Base-by-base conservation (phyloP, 2,329 filamentous ascomycete species). In the Hymenoscyphus occultus region DNA sequence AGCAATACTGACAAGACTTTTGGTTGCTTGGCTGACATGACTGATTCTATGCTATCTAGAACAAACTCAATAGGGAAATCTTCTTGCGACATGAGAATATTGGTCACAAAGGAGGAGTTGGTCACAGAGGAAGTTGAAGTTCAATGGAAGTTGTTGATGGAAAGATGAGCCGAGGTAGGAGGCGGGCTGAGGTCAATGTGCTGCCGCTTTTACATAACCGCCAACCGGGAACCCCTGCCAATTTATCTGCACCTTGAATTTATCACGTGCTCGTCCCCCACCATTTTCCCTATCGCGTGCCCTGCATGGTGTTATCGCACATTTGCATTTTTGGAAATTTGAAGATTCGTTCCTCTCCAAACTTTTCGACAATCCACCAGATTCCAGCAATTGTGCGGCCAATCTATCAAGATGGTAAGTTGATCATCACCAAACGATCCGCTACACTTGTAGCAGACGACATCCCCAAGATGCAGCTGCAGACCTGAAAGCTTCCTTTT, bases 351-450 rank as follows among this genome's bases (percentile, higher is more conserved):
- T 61, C 51, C 45, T 39, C 57, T 65, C 35, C 16, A 54, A 56
- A 61, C 71, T 73, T 73, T 73, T 75, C 73, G 74, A 77, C 75
- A 75, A 77, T 77, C 75, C 77, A 79, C 80, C 78, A 79, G 76
- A 77, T 81, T 72, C 72, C 69, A 75, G 73, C 71, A 71, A 71
- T 69, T 68, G 74, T 75, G 74, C 69, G 74, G 73, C 66, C 68
- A 74, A 72, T 74, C 72, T 81, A 80, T 84, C 86, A 89, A 84
- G 79, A 90, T 90, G 87, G 87, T 90, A 81, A 89, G 87, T 88
- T 81, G 70, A 82, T 76, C 45, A 66, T 66, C 54, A 65, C 57
- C 39, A 67, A 42, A 48, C 12, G 59, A 70, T 63, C 66, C 48
- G 65, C 62, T 63, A 65, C 62, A 28, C 12, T 31, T 19, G 51